Evolutionary conservation across 2,329 filamentous ascomycete species (phyloP), one percentile per base, ranked within the genome.

Genomic region (Aspergillus aculeatinus): DNA sequence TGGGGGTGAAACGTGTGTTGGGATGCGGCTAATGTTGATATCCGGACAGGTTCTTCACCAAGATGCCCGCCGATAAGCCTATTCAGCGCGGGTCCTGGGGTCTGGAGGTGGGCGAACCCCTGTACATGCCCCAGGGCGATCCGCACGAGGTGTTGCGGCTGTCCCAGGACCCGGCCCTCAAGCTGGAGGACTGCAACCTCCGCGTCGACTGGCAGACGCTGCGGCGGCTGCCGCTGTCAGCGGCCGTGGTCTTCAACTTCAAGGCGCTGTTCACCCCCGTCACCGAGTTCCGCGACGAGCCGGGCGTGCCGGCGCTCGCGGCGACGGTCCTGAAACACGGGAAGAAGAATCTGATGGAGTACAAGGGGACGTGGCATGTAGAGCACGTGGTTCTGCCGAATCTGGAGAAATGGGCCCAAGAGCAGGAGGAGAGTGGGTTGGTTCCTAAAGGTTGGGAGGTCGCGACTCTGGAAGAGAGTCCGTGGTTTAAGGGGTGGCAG

Each of bases 191-290:
- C 35, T 80, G 90, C 63, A 79, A 89, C 62, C 79, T 96, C 1
- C 85, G 92, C 4, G 91, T 95, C 1, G 92, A 96, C 73, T 96
- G 91, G 90, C 92, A 96, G 75, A 96, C 92, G 0, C 78, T 96
- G 4, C 86, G 92, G 1, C 85, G 92, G 2, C 77, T 96, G 0
- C 91, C 92, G 0, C 79, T 96, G 0, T 92, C 89, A 0, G 90
- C 85, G 0, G 88, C 84, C 0, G 80, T 96, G 1, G 84, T 92
- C 0, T 96, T 96, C 79, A 96, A 95, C 74, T 96, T 94, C 83
- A 96, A 94, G 71, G 91, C 89, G 0, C 75, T 95, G 0, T 96
- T 96, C 75, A 95, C 91, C 0, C 89, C 89, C 0, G 73, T 96
- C 0, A 72, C 81, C 0, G 86, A 89, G 63, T 87, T 96, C 59